These are phyloP conservation scores for Syzygium jambos DNA, from an alignment of 345 rosid species.

Conservation along the genomic window DNA sequence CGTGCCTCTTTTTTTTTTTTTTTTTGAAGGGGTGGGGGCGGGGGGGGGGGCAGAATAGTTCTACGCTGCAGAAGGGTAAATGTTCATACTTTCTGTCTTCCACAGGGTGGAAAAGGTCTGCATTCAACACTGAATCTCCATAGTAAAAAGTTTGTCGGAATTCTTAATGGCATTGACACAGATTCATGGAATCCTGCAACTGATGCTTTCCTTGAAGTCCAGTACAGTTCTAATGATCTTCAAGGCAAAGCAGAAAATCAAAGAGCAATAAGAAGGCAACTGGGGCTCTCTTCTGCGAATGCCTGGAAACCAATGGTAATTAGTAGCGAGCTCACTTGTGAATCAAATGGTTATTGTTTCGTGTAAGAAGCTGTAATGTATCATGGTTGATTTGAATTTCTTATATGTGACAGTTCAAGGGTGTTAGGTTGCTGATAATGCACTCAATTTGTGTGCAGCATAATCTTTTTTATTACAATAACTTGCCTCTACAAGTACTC, in stretches of 20 bases:
- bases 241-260: slow-evolving; percentile 90
- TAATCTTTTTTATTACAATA: neutral
- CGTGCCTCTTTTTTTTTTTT: neutral
- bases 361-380: neutral
- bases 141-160: slow-evolving; percentile 80
- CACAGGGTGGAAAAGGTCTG: slow-evolving; percentile 89
- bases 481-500: neutral
- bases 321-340: neutral
- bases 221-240: slow-evolving; percentile 70
- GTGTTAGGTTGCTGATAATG: neutral
- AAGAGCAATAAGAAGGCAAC: slow-evolving; percentile 47
- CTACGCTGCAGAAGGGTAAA: neutral
- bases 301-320: slow-evolving; percentile 71
- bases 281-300: slow-evolving; percentile 71
- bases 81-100: neutral
- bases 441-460: neutral
- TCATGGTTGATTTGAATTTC: neutral
- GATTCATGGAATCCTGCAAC: slow-evolving; percentile 96
- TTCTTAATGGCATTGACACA: slow-evolving; percentile 88
- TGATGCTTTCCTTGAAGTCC: slow-evolving; percentile 68
- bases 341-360: neutral
- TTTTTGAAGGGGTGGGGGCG: no score
- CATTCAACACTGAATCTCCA: slow-evolving; percentile 76
- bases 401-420: neutral
- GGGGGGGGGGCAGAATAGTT: neutral